A percentile compares a stretch with the other conserved stretches of the same genome.
Evolutionary conservation across 2,329 filamentous ascomycete species (phyloP).

Genomic region (Leptographium procerum): DNA sequence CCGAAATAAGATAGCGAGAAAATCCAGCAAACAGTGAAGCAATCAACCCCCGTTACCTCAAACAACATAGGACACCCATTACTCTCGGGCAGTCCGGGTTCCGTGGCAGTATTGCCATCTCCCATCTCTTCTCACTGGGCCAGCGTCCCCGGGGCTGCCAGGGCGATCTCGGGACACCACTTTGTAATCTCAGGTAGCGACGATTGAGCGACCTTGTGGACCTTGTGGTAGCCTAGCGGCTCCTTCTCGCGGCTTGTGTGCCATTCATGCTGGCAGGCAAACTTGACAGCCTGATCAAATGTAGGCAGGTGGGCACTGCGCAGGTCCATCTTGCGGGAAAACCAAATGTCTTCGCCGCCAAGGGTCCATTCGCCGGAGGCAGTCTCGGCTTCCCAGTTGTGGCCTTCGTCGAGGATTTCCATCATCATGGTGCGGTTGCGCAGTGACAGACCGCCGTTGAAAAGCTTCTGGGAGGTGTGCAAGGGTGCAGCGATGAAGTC

Average conservation of each 20-base stretch:
- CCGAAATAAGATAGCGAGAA: not conserved
- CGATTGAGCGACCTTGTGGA: slow-evolving; percentile 11
- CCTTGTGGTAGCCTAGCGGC: slow-evolving; percentile 17
- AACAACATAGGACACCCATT: not conserved
- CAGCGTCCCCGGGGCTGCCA: slow-evolving; percentile 12
- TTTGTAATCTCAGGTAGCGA: slow-evolving; percentile 11
- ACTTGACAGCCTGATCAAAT: slow-evolving; percentile 8
- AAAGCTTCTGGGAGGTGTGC: slow-evolving; percentile 13
- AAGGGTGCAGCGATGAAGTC: slow-evolving; percentile 26
- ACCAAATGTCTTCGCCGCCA: slow-evolving; percentile 18
- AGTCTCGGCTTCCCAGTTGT: slow-evolving; percentile 24
- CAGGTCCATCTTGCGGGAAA: slow-evolving; percentile 13
- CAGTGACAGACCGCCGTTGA: slow-evolving; percentile 26
- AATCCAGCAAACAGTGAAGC: not conserved
- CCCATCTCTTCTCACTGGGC: not conserved
- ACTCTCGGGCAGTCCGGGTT: not conserved
- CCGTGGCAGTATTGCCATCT: too few species aligned
- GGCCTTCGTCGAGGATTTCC: slow-evolving; percentile 31
- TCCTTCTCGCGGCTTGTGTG: slow-evolving; percentile 12
- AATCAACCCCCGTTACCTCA: too few species aligned
- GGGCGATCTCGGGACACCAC: slow-evolving; percentile 16
- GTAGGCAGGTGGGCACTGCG: slow-evolving; percentile 13
- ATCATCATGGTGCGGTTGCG: slow-evolving; percentile 23
- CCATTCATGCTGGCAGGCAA: slow-evolving; percentile 15
- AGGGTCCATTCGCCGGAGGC: slow-evolving; percentile 13